Evolutionary conservation across 805 yeast species (phyloP), one percentile per base, ranked within the genome.

Genomic region (Suhomyces emberorum): DNA sequence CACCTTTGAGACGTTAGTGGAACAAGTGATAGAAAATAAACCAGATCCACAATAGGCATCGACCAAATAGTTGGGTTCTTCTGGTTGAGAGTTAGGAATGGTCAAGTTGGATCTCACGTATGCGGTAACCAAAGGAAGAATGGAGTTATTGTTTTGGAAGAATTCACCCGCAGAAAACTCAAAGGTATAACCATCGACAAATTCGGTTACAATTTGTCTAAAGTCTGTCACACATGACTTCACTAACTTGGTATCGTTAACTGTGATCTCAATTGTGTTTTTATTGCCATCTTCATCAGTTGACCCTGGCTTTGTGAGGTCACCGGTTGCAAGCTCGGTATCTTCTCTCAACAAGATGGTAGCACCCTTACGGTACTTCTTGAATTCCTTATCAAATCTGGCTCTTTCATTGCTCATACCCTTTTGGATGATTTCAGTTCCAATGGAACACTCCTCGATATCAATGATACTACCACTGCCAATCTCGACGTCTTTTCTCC

Each of bases 1-100:
- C 3, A 88, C 95, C 49, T 75, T 74, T 29, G 83, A 82, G n/a
- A 89, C 95, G 12, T 84, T 81, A 15, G 73, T 62, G 19, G 93
- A 82, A 49, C 95, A 83, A 7, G 96, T 80, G 39, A 93, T 81
- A 43, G 95, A 84, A 61, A 93, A 93, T 28, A 93, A 67, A 0
- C 98, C 98, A 3, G 95, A 85, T 1, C 98, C 98, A 70, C 98
- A 89, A 65, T 89, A 89, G 0, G 97, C 95, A 59, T 89, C 98
- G 18, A 89, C 95, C 32, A 89, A 64, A 54, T 80, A 88, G 51
- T 77, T 76, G 20, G 59, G 60, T 36, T 55, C 57, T 18, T 50
- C 59, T 3, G 52, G 50, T 7, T 46, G 37, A 28, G 49, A 52
- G 20, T 68, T 70, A 5, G 59, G 64, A 15, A 66, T 69, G 4